Base-by-base conservation (phyloP, 768 basidiomycete genomes). In the Amanita fuliginea region DNA sequence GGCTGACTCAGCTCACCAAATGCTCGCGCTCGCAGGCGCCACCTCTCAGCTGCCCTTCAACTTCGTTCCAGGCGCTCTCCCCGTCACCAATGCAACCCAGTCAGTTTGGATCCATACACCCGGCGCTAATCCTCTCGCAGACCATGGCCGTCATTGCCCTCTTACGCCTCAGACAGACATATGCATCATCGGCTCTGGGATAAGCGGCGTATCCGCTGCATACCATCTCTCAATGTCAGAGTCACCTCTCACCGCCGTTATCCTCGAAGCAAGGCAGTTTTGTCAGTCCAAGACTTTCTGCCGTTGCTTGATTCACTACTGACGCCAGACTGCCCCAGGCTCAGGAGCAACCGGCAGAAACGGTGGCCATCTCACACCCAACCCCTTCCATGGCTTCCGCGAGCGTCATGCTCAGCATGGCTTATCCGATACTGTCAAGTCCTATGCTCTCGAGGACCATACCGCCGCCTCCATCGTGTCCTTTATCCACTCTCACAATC, bases 191-290 rank as follows among this genome's bases (percentile, higher is more conserved):
- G 89, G 89, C 10, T 51, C 55, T 62, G 72, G 73, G 3, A 75
- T 72, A 2, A 71, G 72, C 10, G 74, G 73, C 16, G 63, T 62
- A 53, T 67, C 70, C 0, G 37, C 47, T 3, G 84, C 86, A 6
- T 89, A 86, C 61, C 84, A 90, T 59, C 67, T 92, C 30, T 67
- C 78, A 3, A 67, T 70, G 45, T 55, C 34, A 14, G 24, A 24
- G 56, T 6, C 44, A 62, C 40, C 56, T 52, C 35, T 77, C 39
- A 78, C 67, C 26, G 70, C 82, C 0, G 78, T 81, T 14, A 67
- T 94, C 10, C 62, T 96, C 7, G 92, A 95, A 59, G 93, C 90
- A 3, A 69, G 93, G 56, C 83, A 89, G 58, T 84, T 93, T 62
- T 86, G 91, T 90, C 19, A 66, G 86, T 70, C 9, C 8, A 40